A percentile compares a stretch with the other conserved stretches of the same genome.
phyloP scores from a whole-genome alignment of 192 early-diverging fungal genomes.

The Coemansia sp. region DNA sequence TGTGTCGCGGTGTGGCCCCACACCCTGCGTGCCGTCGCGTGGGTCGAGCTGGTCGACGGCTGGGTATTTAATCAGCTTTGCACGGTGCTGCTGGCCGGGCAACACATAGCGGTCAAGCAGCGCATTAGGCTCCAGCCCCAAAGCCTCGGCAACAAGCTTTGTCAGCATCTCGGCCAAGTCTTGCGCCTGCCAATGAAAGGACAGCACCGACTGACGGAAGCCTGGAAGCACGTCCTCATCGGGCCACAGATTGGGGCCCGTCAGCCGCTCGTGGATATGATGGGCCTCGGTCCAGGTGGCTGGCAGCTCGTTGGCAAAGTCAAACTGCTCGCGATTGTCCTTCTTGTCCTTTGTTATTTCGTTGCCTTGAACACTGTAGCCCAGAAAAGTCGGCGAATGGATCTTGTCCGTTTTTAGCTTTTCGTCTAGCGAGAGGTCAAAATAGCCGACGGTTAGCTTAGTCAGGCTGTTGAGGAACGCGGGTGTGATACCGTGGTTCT shows the following conservation, averaged over 20 bases:
- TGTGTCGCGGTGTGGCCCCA: conserved; percentile 59
- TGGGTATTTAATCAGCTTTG: conserved; percentile 37
- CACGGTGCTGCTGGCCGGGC: conserved; percentile 16
- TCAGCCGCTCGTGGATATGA: conserved; percentile 55
- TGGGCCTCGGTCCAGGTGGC: conserved; percentile 13
- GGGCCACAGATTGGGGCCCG: conserved; percentile 69
- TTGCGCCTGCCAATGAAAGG: conserved; percentile 45
- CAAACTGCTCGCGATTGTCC: conserved; percentile 60
- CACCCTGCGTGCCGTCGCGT: conserved; percentile 33
- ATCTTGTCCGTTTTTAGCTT: conserved; percentile 61
- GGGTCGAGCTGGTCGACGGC: conserved; percentile 20
- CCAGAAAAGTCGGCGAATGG: conserved; percentile 62
- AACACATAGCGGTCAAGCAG: conserved; percentile 29
- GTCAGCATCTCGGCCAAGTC: conserved; percentile 53
- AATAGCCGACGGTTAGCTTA: conserved; percentile 33
- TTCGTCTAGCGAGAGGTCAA: conserved; percentile 60
- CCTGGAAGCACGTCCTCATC: conserved; percentile 31
- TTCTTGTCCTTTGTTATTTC: conserved; percentile 57
- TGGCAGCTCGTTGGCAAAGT: conserved; percentile 58
- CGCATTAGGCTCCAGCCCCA: conserved; percentile 38
- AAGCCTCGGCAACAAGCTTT: conserved; percentile 53
- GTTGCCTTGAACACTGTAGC: conserved; percentile 57
- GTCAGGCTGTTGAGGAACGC: conserved; percentile 39
- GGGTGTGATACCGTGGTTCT: conserved; percentile 44
- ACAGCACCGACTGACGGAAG: conserved; percentile 48